Base-by-base conservation (phyloP, 169 alveolate genomes). In the Plasmodium gaboni region DNA sequence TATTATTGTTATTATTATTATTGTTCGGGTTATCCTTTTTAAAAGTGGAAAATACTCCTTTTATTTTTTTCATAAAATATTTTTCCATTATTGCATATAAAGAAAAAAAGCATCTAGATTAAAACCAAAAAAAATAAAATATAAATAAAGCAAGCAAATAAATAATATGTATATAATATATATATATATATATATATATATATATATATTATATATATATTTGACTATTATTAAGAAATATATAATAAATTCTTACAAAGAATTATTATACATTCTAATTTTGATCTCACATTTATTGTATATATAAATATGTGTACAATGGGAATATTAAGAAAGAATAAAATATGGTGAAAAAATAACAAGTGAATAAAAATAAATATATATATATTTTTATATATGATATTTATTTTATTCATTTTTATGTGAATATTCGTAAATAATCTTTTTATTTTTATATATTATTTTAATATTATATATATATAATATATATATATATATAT, bases 31-130 rank as follows among this genome's bases (percentile, higher is more conserved):
- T 67, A 24, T 46, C 70, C 64, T 53, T 59, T 19, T 73, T 68
- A 68, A 80, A 67, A 53, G 55, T 67, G 53, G 90, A 42, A 80
- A 80, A 80, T 15, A 80, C 90, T 26, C 69, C 61, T 68, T 80
- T 60, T 15, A 80, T 72, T 80, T 57, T 80, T 80, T 80, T 80
- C 55, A 57, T 80, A 72, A 80, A 80, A 63, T 63, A 80, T 12
- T 68, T 80, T 80, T 80, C 83, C 90, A 80, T 80, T 59, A 60
- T 68, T 67, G 7, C 8, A 69, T 44, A 15, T 46, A 44, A 73
- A 44, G 22, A 15, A 57, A 46, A 26, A 32, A 5, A 32, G 8
- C 44, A 32, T 4, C 44, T 32, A 32, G 44, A 32, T 2, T 46
- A 2, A 70, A 70, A 44, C 42, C 24, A 46, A 15, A 46, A 70